Conservation (phyloP, 2,329 filamentous ascomycete genomes). For the Colletotrichum gloeosporioides region DNA sequence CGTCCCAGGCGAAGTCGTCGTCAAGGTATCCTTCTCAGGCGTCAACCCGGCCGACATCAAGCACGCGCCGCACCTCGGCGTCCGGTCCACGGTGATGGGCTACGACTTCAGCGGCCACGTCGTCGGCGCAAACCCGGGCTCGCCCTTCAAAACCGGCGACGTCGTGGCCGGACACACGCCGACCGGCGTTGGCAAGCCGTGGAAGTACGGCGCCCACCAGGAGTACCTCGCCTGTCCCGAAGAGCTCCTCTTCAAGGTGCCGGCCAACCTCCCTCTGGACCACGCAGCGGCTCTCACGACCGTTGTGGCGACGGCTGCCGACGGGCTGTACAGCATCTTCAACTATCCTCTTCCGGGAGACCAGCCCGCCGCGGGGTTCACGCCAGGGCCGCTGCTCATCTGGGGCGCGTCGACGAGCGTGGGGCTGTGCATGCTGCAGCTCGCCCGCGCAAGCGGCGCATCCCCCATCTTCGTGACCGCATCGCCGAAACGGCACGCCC, state of each 20-base stretch:
- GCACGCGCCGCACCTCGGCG: background rate
- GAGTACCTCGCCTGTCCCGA: conserved; percentile 5
- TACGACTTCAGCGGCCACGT: conserved; percentile 17
- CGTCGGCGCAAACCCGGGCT: background rate
- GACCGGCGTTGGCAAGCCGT: conserved; percentile 1
- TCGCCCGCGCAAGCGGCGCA: conserved; percentile 35
- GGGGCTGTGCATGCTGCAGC: conserved; percentile 38
- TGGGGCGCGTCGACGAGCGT: conserved; percentile 43
- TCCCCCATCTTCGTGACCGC: conserved; percentile 37
- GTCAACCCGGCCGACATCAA: conserved; percentile 17
- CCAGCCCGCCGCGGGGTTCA: background rate
- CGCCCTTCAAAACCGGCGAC: background rate
- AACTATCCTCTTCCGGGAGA: conserved; percentile 12
- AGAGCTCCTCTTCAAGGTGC: background rate
- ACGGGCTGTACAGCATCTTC: conserved; percentile 26
- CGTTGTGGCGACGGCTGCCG: conserved; percentile 24
- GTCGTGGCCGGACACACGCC: background rate
- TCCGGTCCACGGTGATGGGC: background rate
- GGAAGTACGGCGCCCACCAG: conserved; percentile 6
- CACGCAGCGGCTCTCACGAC: conserved; percentile 22
- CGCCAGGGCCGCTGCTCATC: conserved; percentile 31
- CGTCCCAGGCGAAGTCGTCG: background rate
- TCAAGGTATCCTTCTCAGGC: conserved; percentile 1
- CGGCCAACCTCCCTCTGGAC: conserved; percentile 1
- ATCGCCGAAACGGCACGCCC: conserved; percentile 33